Percentiles rank a stretch among this genome's conserved stretches.
phyloP scores from a whole-genome alignment of 805 yeast genomes.

The Candida pseudofarinosa region DNA sequence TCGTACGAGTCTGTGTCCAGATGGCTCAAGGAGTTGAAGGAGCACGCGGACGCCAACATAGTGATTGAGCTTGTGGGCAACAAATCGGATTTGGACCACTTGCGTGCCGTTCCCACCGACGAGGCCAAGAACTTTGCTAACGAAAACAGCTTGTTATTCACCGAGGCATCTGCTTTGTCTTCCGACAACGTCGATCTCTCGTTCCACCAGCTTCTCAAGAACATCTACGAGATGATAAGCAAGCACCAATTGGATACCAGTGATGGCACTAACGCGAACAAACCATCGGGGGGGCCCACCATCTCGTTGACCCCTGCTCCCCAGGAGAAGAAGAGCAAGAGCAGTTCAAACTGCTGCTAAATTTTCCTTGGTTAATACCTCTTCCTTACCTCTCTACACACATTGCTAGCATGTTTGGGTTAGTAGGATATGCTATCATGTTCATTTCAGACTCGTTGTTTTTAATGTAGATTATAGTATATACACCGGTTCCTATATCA shows the following conservation, averaged over 20 bases:
- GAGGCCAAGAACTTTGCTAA: conserved; percentile 94
- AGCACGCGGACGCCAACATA: conserved; percentile 90
- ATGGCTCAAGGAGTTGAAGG: conserved; percentile 88
- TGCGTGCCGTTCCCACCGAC: conserved; percentile 95
- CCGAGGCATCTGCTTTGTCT: conserved; percentile 93
- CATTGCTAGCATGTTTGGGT: neutral
- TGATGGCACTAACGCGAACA: conserved; percentile 51
- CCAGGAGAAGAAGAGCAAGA: conserved; percentile 62
- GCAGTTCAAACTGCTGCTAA: conserved; percentile 68
- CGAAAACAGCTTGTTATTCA: conserved; percentile 86
- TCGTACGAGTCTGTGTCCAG: conserved; percentile 80
- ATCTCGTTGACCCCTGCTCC: conserved; percentile 92
- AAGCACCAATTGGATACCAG: conserved; percentile 89
- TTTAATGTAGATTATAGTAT: neutral
- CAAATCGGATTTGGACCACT: conserved; percentile 84
- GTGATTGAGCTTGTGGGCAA: conserved; percentile 93
- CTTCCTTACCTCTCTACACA: neutral
- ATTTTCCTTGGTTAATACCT: neutral
- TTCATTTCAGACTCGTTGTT: neutral
- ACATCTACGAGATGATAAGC: conserved; percentile 90
- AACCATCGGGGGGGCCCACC: conserved; percentile 83
- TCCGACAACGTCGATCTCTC: conserved; percentile 94
- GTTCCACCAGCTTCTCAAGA: conserved; percentile 87
- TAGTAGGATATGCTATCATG: neutral
- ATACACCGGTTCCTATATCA: neutral